Conservation (phyloP, 208 protist genomes). For the Trichomonas gallinae region DNA sequence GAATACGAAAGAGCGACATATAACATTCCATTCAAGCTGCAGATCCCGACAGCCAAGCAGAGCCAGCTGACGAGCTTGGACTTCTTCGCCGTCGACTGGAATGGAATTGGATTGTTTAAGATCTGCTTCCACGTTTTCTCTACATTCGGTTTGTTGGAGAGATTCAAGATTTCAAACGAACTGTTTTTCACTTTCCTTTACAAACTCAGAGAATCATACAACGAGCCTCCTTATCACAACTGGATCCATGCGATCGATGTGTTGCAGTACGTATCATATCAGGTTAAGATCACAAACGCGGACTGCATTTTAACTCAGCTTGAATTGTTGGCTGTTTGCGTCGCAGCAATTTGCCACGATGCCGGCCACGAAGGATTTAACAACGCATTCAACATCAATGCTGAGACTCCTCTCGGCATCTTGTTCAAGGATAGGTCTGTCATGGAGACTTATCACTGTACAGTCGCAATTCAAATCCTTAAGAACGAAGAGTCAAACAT, state of each 20-base stretch:
- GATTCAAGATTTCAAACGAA: slow-evolving; percentile 24
- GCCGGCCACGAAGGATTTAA: slow-evolving; percentile 83
- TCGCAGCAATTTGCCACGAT: slow-evolving; percentile 81
- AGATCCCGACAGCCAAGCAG: background rate
- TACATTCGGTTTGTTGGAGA: background rate
- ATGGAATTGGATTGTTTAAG: slow-evolving; percentile 15
- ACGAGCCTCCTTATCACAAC: slow-evolving; percentile 56
- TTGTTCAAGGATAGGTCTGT: slow-evolving; percentile 49
- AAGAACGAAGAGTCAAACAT: slow-evolving; percentile 29
- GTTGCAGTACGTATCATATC: slow-evolving; percentile 43
- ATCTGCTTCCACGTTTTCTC: slow-evolving; percentile 18
- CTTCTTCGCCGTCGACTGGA: background rate
- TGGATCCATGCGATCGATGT: slow-evolving; percentile 53
- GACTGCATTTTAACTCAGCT: slow-evolving; percentile 43
- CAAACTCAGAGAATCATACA: slow-evolving; percentile 22
- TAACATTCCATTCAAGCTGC: background rate
- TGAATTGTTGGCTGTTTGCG: slow-evolving; percentile 63
- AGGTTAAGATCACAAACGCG: slow-evolving; percentile 42
- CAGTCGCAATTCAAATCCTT: slow-evolving; percentile 32
- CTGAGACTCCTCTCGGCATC: slow-evolving; percentile 62
- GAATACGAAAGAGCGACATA: background rate
- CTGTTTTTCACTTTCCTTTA: slow-evolving; percentile 23
- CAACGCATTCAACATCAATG: slow-evolving; percentile 77
- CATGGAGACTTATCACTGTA: slow-evolving; percentile 49
- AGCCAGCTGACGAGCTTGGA: background rate